Evolutionary conservation across 306 rosid species (phyloP).

Genomic region (Gillenia trifoliata): DNA sequence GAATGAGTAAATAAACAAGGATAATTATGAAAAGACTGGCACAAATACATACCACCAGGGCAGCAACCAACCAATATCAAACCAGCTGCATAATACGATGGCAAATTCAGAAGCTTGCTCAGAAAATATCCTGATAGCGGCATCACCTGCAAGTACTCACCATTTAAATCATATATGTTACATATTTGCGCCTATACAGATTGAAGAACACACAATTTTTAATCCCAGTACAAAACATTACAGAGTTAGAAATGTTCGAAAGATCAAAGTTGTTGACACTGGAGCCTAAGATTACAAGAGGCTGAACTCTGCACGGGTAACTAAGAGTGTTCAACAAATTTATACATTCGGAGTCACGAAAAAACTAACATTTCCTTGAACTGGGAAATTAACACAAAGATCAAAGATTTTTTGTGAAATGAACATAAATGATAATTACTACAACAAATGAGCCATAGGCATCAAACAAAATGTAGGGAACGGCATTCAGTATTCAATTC

Average conservation of each 20-base stretch:
- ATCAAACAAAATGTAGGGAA: not conserved
- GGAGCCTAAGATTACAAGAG: not conserved
- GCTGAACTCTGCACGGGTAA: not conserved
- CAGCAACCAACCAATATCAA: conserved; percentile 75
- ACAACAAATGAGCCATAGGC: not conserved
- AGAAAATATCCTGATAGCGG: conserved; percentile 65
- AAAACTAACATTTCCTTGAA: not conserved
- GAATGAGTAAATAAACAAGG: not conserved
- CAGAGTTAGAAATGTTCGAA: not conserved
- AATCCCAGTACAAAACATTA: not conserved
- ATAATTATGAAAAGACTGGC: not conserved
- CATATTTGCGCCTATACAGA: not conserved
- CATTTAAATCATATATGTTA: not conserved
- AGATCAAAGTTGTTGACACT: not conserved
- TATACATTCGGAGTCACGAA: not conserved
- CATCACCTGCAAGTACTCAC: conserved; percentile 61
- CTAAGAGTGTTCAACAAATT: not conserved
- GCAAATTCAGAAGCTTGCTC: conserved; percentile 73
- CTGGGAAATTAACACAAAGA: not conserved
- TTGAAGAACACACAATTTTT: not conserved
- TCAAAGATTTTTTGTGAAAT: not conserved
- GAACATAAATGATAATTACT: not conserved
- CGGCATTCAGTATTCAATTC: not conserved
- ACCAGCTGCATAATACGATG: conserved; percentile 87
- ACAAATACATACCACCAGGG: conserved; percentile 69